Conservation (phyloP, 2,329 filamentous ascomycete genomes). For the Arthrobotrys pseudoclavata region DNA sequence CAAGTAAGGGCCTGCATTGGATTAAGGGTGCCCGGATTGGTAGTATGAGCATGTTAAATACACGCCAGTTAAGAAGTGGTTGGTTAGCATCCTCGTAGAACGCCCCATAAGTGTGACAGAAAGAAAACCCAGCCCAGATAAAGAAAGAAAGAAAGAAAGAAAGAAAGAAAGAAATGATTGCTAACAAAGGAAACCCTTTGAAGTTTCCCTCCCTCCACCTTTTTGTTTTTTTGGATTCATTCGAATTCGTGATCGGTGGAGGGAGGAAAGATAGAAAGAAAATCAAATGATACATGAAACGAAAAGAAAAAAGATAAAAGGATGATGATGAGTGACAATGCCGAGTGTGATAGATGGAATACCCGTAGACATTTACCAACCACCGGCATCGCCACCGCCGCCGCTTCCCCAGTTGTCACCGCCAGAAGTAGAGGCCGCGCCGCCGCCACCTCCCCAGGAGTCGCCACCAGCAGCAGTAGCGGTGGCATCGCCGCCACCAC, state of each 20-base stretch:
- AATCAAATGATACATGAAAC: slow-evolving; percentile 10
- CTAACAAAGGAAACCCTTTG: neutral
- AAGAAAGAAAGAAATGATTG: neutral
- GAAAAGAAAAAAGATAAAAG: neutral
- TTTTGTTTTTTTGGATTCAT: neutral
- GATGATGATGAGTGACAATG: neutral
- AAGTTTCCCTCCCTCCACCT: slow-evolving; percentile 1
- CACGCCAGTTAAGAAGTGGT: neutral
- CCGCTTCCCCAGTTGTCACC: slow-evolving; percentile 40
- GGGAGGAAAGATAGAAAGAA: neutral
- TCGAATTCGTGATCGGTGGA: slow-evolving; percentile 1
- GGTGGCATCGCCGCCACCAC: neutral
- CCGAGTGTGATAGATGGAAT: neutral
- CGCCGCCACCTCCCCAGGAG: slow-evolving; percentile 20
- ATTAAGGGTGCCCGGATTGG: slow-evolving; percentile 36
- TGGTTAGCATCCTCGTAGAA: neutral
- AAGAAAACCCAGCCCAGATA: slow-evolving; percentile 4
- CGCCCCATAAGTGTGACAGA: neutral
- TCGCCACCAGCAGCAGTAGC: neutral
- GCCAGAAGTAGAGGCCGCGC: slow-evolving; percentile 1
- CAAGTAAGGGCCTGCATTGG: neutral
- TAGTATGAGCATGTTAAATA: neutral
- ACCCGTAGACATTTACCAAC: slow-evolving; percentile 30
- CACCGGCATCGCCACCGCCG: slow-evolving; percentile 23
- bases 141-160: no score